A percentile compares a stretch with the other conserved stretches of the same genome.
phyloP scores from a whole-genome alignment of 179 eudicot species.

The Spergularia azorica region DNA sequence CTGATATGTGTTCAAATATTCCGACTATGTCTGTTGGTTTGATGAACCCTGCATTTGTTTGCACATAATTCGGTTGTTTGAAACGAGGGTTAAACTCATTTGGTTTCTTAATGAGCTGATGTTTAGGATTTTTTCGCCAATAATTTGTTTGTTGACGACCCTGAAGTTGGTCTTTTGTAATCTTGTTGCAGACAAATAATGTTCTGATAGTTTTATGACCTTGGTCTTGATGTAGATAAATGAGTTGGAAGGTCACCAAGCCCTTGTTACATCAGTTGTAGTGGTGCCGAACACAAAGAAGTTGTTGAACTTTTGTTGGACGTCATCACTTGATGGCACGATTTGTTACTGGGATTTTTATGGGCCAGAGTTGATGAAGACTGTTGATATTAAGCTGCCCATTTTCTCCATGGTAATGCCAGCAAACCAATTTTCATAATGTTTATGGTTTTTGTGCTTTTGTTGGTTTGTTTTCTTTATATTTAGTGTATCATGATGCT shows the following conservation, averaged over 20 bases:
- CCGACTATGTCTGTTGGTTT: too few relatives aligned
- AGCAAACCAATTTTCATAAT: background rate
- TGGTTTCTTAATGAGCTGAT: too few relatives aligned
- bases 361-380: constrained; percentile 62
- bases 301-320: constrained; percentile 79
- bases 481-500: too few relatives aligned
- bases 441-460: too few relatives aligned
- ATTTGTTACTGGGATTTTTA: constrained; percentile 85
- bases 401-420: constrained; percentile 68
- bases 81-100: too few relatives aligned
- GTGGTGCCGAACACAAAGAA: constrained; percentile 66
- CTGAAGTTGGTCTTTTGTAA: too few relatives aligned
- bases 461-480: too few relatives aligned
- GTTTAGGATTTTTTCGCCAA: too few relatives aligned
- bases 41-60: too few relatives aligned
- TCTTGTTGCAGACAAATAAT: too few relatives aligned
- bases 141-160: too few relatives aligned
- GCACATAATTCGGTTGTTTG: too few relatives aligned
- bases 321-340: constrained; percentile 84
- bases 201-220: background rate
- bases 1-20: background rate
- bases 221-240: constrained; percentile 41
- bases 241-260: constrained; percentile 81
- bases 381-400: constrained; percentile 55
- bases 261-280: constrained; percentile 67